Evolutionary conservation across 495 filamentous ascomycete genomes (phyloP), one percentile per base, ranked within the genome.

Genomic region (Aspergillus olivimuriae): DNA sequence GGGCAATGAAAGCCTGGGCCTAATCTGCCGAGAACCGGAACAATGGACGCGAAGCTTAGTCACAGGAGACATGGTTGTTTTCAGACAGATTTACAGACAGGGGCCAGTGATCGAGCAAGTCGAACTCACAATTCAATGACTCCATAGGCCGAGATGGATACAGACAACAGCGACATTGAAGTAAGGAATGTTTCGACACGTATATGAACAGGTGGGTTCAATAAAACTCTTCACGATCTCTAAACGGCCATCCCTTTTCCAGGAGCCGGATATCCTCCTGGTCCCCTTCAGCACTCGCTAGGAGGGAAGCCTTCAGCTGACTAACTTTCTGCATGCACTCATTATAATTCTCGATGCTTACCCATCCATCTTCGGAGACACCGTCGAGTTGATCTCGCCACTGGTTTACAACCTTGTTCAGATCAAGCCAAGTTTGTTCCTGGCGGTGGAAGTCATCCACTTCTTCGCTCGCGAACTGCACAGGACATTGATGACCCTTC

Each of bases 271-370:
- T 50, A 30, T 54, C 51, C 15, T 54, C 47, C 15, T 50, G 5
- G 31, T 54, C 51, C 2, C 42, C 51, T 33, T 54, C 46, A 6
- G 43, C 46, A 17, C 0, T 33, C 2, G 46, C 45, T 4, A 53
- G 19, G 11, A 48, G 38, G 42, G 37, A 45, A 2, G 16, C 32
- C 23, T 54, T 44, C 0, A 50, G 43, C 39, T 54, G 33, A 4
- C 43, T 40, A 26, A 36, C n/a, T 34, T 44, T 44, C 21, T 41
- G 43, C 4, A 50, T 30, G 18, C 39, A 26, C 10, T 50, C 40
- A 26, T 54, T 47, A 26, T 44, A 50, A 2, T n/a, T 10, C n/a
- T 54, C 46, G 41, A 47, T 50, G 17, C 51, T 41, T 12, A 54
- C 22, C 46, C 51, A 54, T n/a, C 39, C 51, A 21, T 54, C 43